These are phyloP conservation scores for Tremella yokohamensis DNA, from an alignment of 768 basidiomycete genomes.

Conservation along the genomic window DNA sequence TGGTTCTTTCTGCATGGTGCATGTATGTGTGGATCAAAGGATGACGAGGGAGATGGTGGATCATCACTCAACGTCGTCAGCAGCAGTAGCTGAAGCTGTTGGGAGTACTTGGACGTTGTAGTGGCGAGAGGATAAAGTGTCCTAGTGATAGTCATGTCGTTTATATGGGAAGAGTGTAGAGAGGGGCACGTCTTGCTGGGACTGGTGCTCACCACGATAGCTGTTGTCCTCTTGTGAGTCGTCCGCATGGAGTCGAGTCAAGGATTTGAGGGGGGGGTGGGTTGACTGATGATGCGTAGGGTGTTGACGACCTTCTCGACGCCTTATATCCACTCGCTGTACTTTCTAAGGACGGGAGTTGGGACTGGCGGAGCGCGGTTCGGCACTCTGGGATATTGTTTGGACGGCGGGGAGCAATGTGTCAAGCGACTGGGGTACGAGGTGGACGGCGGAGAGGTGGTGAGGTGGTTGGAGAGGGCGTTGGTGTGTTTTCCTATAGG, in stretches of 20 bases:
- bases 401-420: slow-evolving; percentile 12
- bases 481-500: slow-evolving; percentile 31
- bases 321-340: slow-evolving; percentile 41
- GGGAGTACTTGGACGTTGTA: too few species aligned
- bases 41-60: too few species aligned
- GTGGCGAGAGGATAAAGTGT: too few species aligned
- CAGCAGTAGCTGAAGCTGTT: too few species aligned
- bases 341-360: slow-evolving; percentile 28
- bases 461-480: slow-evolving; percentile 26
- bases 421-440: slow-evolving; percentile 22
- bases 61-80: too few species aligned
- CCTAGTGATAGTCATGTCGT: not conserved
- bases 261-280: too few species aligned
- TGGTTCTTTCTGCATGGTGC: too few species aligned
- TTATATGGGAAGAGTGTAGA: slow-evolving; percentile 15
- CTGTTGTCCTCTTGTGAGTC: slow-evolving; percentile 17
- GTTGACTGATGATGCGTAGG: slow-evolving; percentile 13
- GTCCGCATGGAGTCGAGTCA: too few species aligned
- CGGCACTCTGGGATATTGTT: slow-evolving; percentile 34
- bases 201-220: slow-evolving; percentile 8
- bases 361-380: not conserved
- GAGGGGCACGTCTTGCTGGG: slow-evolving; percentile 26
- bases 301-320: slow-evolving; percentile 40
- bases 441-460: slow-evolving; percentile 16
- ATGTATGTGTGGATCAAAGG: too few species aligned